Conservation (phyloP, 225 moss, liverwort and hornwort genomes). For the Thuidium tamariscinum region DNA sequence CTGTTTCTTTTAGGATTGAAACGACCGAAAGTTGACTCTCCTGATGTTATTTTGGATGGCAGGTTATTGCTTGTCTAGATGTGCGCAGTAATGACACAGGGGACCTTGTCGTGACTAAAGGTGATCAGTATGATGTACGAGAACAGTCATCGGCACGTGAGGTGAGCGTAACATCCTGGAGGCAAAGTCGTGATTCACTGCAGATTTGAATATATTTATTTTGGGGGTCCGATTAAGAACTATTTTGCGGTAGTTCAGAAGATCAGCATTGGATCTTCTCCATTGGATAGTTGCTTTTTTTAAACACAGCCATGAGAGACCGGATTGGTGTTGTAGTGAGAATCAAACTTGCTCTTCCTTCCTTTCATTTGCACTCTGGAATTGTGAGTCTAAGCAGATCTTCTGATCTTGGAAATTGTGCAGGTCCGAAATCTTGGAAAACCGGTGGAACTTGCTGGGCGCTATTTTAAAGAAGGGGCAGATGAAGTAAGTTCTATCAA, state of each 20-base stretch:
- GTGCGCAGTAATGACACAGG: constrained; percentile 88
- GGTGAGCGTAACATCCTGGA: constrained; percentile 22
- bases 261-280: background rate
- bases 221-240: background rate
- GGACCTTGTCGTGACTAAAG: constrained; percentile 98
- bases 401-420: background rate
- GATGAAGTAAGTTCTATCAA: constrained; percentile 64
- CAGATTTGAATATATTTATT: background rate
- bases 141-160: constrained; percentile 64
- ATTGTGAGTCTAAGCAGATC: background rate
- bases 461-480: constrained; percentile 91
- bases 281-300: background rate
- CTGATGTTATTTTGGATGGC: constrained; percentile 6
- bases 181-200: background rate
- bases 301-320: background rate
- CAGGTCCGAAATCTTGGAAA: constrained; percentile 97
- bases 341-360: background rate
- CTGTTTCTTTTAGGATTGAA: background rate
- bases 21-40: background rate
- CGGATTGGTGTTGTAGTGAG: background rate
- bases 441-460: constrained; percentile 97
- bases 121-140: constrained; percentile 99
- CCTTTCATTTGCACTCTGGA: background rate
- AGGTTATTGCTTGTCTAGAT: constrained; percentile 98
- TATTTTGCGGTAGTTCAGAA: background rate